Percentiles rank a stretch among this genome's conserved stretches.
Conservation (phyloP, 2,329 filamentous ascomycete species). For the Alternaria arbusti region DNA sequence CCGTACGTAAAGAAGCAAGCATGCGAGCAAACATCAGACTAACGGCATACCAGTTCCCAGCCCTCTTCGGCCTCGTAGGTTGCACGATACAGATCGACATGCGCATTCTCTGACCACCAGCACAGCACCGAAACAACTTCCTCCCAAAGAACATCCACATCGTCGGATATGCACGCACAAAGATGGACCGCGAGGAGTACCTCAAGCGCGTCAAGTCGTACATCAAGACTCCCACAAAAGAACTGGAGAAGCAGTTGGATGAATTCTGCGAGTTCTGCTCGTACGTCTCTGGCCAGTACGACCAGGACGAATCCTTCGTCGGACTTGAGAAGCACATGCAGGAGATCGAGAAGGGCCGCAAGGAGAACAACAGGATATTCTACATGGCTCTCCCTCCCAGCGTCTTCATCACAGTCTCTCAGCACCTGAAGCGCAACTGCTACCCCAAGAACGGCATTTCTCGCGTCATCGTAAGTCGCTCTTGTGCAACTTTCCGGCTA, state of each 20-base stretch:
- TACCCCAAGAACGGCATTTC: conserved; percentile 91
- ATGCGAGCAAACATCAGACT: conserved; percentile 21
- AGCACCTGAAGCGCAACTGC: conserved; percentile 96
- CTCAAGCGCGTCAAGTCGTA: conserved; percentile 93
- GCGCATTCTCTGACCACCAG: conserved; percentile 27
- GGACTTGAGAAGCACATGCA: conserved; percentile 84
- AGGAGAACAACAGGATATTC: conserved; percentile 90
- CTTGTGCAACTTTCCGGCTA: conserved; percentile 3
- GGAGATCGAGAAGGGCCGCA: conserved; percentile 79
- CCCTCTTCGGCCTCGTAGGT: conserved; percentile 95
- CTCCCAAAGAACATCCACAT: conserved; percentile 95
- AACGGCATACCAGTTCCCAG: conserved; percentile 75
- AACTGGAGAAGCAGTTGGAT: conserved; percentile 92
- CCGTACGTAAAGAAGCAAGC: conserved; percentile 63
- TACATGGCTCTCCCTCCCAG: conserved; percentile 99
- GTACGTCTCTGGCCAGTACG: conserved; percentile 97
- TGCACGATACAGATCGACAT: conserved; percentile 12
- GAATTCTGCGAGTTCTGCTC: conserved; percentile 88
- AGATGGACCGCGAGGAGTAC: conserved; percentile 98
- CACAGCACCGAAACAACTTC: conserved; percentile 96
- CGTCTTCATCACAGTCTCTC: conserved; percentile 96
- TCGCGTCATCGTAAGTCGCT: conserved; percentile 80
- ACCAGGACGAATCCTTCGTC: conserved; percentile 93
- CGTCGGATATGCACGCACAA: conserved; percentile 97
- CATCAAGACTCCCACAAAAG: conserved; percentile 98